Evolutionary conservation across 192 early-diverging fungal species (phyloP), one percentile per base, ranked within the genome.

Genomic region (Geranomyces michiganensis): DNA sequence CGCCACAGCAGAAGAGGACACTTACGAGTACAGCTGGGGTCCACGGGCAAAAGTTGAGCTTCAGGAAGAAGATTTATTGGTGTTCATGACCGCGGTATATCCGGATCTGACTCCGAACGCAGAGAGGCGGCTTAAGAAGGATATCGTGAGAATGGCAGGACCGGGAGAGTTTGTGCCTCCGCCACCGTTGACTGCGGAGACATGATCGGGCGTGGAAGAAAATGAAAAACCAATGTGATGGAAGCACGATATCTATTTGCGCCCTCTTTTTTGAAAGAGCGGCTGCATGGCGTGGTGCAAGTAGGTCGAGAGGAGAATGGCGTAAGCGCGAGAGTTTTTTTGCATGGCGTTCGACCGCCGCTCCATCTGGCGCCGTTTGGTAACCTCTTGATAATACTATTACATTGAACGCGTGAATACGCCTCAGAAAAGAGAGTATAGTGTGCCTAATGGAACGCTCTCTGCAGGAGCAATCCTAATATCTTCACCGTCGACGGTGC

Each of bases 401-500:
- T n/a, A n/a, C n/a, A n/a, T n/a, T n/a, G n/a, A n/a, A n/a, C n/a
- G n/a, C n/a, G n/a, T n/a, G n/a, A n/a, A n/a, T n/a, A 41, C 36
- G 36, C 36, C 36, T 58, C 29, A 68, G 62, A 75, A 75, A 36
- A 69, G 51, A 17, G 26, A n/a, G 29, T 48, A 59, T 24, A 36
- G 5, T 33, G 21, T 56, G 14, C 56, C 26, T 47, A 75, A 33
- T 19, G 41, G 24, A 26, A 69, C 73, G 10, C 31, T 26, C 14
- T 19, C 51, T 8, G 48, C 91, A 2, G 95, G 92, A n/a, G 85
- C 87, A 69, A 91, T 89, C 7, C 74, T 79, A 33, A 90, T 84
- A 0, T 76, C 65, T 63, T 83, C 73, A 19, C 93, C 96, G 70
- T 98, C 90, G 1, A 91, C 90, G 8, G 71, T 85, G 10, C 97